Conservation (phyloP, 345 rosid species). For the Aurinia saxatilis region DNA sequence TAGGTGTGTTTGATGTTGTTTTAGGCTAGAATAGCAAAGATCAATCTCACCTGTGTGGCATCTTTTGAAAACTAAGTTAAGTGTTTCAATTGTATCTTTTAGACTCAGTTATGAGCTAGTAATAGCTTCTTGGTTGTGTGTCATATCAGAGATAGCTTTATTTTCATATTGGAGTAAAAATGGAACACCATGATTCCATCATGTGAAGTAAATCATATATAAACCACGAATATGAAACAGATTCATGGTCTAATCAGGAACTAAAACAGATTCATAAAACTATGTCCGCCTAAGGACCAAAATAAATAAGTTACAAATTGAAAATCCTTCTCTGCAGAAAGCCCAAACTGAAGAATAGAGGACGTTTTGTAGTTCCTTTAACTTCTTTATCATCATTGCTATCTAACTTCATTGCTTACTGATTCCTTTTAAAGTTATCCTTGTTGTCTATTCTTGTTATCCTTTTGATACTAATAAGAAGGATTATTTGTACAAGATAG, state of each 20-base stretch:
- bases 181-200: no score
- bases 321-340: not conserved
- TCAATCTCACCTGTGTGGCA: not conserved
- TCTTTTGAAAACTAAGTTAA: not conserved
- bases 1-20: not conserved
- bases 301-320: not conserved
- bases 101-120: not conserved
- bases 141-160: no score
- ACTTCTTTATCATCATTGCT: no score
- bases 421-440: not conserved
- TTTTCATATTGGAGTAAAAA: no score
- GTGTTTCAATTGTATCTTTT: not conserved
- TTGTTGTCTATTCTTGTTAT: slow-evolving; percentile 5
- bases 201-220: no score
- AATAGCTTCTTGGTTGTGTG: no score
- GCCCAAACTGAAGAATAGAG: slow-evolving; percentile 22
- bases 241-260: not conserved
- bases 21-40: not conserved
- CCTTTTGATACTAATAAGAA: no score
- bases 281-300: no score
- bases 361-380: slow-evolving; percentile 31
- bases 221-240: not conserved
- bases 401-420: slow-evolving; percentile 20
- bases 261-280: not conserved
- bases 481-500: no score